Percentiles rank a stretch among this genome's conserved stretches.
These are phyloP conservation scores for Lasiodiplodia sp. DNA, from an alignment of 2,329 filamentous ascomycete species.

Conservation along the genomic window DNA sequence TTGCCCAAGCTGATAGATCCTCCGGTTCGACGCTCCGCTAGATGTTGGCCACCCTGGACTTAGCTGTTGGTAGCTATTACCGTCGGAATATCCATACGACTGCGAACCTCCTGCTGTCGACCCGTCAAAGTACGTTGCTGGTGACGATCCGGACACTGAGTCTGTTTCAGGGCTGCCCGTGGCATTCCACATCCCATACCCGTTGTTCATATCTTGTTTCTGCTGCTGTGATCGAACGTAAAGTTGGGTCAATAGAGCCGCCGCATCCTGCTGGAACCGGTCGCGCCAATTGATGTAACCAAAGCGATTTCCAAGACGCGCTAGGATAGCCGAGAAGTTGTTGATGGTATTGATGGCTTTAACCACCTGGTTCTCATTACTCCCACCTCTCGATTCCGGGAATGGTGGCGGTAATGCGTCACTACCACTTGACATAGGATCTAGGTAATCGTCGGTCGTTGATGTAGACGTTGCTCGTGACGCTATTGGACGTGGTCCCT, in stretches of 20 bases:
- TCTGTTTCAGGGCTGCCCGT: constrained; percentile 6
- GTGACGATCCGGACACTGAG: constrained; percentile 19
- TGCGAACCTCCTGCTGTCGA: constrained; percentile 15
- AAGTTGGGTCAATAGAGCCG: constrained; percentile 50
- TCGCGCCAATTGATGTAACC: constrained; percentile 60
- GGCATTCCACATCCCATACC: constrained; percentile 9
- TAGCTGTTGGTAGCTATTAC: constrained; percentile 4
- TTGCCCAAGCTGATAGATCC: constrained; percentile 24
- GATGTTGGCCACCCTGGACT: constrained; percentile 21
- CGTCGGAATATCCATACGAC: constrained; percentile 16
- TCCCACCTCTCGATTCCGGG: constrained; percentile 36
- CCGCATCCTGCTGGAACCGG: constrained; percentile 55
- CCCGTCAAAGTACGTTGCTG: constrained; percentile 15
- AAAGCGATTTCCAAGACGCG: constrained; percentile 55
- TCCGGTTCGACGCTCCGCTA: constrained; percentile 7
- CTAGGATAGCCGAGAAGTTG: constrained; percentile 55
- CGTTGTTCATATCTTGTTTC: constrained; percentile 11
- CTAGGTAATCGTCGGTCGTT: constrained; percentile 40
- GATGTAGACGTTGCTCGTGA: constrained; percentile 38
- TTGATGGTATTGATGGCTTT: constrained; percentile 57
- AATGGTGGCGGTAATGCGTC: constrained; percentile 43
- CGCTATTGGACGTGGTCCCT: constrained; percentile 47
- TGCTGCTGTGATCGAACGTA: constrained; percentile 42
- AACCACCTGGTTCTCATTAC: constrained; percentile 45
- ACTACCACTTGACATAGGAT: constrained; percentile 45